Percentiles rank a stretch among this genome's conserved stretches.
Evolutionary conservation across 1,139 yeast genomes (phyloP).

Genomic region (Tardiomyces digboiensis): DNA sequence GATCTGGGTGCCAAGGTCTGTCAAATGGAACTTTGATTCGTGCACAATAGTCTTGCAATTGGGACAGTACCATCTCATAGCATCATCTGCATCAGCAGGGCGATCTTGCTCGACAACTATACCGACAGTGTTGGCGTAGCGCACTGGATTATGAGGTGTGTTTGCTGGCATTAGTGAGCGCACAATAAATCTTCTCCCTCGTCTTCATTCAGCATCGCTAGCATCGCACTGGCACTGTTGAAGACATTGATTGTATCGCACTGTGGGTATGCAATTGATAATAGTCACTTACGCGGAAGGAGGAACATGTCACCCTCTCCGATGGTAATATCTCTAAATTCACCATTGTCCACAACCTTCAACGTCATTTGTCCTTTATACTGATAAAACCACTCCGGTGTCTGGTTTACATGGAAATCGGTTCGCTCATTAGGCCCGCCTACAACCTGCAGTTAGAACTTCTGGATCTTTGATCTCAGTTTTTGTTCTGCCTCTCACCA

Average conservation of each 20-base stretch:
- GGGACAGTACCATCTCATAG: slow-evolving; percentile 79
- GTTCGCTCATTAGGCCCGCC: slow-evolving; percentile 96
- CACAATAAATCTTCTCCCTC: too few species aligned
- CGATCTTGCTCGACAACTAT: slow-evolving; percentile 93
- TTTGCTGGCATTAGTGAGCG: too few species aligned
- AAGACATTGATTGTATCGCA: neutral
- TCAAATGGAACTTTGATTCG: slow-evolving; percentile 64
- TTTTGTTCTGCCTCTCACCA: slow-evolving; percentile 35
- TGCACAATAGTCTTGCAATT: slow-evolving; percentile 56
- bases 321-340: slow-evolving; percentile 64
- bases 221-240: too few species aligned
- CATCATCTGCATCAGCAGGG: slow-evolving; percentile 58
- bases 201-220: too few species aligned
- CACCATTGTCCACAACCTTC: slow-evolving; percentile 76
- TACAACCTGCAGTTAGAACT: slow-evolving; percentile 35
- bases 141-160: slow-evolving; percentile 83
- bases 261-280: slow-evolving; percentile 40
- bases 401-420: slow-evolving; percentile 87
- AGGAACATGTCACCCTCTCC: slow-evolving; percentile 83
- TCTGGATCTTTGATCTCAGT: slow-evolving; percentile 4
- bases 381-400: slow-evolving; percentile 91
- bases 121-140: slow-evolving; percentile 82
- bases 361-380: slow-evolving; percentile 80
- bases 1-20: slow-evolving; percentile 84
- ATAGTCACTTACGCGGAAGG: too few species aligned